A percentile compares a stretch with the other conserved stretches of the same genome.
These are phyloP conservation scores for Gynandropsis gynandra DNA, from an alignment of 345 rosid genomes.

Conservation along the genomic window DNA sequence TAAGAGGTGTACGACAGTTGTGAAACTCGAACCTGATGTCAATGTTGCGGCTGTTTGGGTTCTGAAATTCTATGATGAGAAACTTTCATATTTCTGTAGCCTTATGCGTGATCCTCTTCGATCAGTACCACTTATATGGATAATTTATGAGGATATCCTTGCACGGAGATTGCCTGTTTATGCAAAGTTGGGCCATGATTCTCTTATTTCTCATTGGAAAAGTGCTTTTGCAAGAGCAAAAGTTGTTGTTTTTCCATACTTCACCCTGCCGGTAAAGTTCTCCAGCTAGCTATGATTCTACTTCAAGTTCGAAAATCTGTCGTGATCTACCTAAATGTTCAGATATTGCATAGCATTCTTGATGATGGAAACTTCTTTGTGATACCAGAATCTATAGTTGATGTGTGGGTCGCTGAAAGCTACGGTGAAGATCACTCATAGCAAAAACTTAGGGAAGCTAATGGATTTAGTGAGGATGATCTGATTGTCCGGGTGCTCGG, in stretches of 20 bases:
- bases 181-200: slow-evolving; percentile 46
- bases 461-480: slow-evolving; percentile 59
- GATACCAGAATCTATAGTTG: slow-evolving; percentile 82
- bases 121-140: slow-evolving; percentile 87
- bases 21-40: no score
- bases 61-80: slow-evolving; percentile 37
- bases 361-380: slow-evolving; percentile 97
- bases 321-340: slow-evolving; percentile 33
- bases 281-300: slow-evolving; percentile 18
- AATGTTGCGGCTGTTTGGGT: neutral
- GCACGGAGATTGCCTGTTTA: slow-evolving; percentile 68
- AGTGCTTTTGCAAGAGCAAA: slow-evolving; percentile 69
- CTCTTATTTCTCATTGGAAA: slow-evolving; percentile 70
- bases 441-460: slow-evolving; percentile 46
- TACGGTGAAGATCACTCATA: slow-evolving; percentile 51
- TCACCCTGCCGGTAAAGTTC: slow-evolving; percentile 61
- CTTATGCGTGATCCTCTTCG: slow-evolving; percentile 96
- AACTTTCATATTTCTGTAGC: slow-evolving; percentile 76
- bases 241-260: slow-evolving; percentile 75
- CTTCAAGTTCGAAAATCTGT: slow-evolving; percentile 19
- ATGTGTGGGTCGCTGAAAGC: slow-evolving; percentile 88
- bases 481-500: slow-evolving; percentile 75
- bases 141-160: slow-evolving; percentile 80
- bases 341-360: slow-evolving; percentile 89
- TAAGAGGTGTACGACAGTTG: no score